A percentile compares a stretch with the other conserved stretches of the same genome.
These are phyloP conservation scores for Ceratocystis diversiconidia DNA, from an alignment of 2,329 filamentous ascomycete species.

Conservation along the genomic window DNA sequence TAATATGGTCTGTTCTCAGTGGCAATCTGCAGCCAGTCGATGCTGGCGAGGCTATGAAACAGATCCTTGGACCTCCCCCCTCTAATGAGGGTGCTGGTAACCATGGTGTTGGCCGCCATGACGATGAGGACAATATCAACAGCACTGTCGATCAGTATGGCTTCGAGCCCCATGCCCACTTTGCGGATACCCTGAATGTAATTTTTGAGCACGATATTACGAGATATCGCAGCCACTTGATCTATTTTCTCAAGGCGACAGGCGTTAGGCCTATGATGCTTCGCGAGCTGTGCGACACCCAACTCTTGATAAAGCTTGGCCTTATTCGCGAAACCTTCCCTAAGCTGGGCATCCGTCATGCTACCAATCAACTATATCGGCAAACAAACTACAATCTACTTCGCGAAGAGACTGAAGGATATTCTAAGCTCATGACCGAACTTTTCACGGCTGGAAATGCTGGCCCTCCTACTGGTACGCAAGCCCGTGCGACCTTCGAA, in stretches of 20 bases:
- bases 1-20: slow-evolving; percentile 62
- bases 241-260: slow-evolving; percentile 56
- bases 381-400: slow-evolving; percentile 95
- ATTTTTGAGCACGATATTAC: slow-evolving; percentile 56
- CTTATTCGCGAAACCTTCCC: slow-evolving; percentile 76
- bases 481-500: slow-evolving; percentile 76
- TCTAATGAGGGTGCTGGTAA: slow-evolving; percentile 30
- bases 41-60: slow-evolving; percentile 57
- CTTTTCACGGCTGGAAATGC: slow-evolving; percentile 77
- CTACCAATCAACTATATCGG: slow-evolving; percentile 84
- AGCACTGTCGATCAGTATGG: slow-evolving; percentile 31
- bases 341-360: slow-evolving; percentile 71
- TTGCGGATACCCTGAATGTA: slow-evolving; percentile 72
- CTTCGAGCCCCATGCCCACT: slow-evolving; percentile 53
- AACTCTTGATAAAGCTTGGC: slow-evolving; percentile 59
- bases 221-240: slow-evolving; percentile 38
- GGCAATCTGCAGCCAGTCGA: slow-evolving; percentile 51
- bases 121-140: no score
- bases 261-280: slow-evolving; percentile 57
- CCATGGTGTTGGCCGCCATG: no score
- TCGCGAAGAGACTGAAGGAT: slow-evolving; percentile 90
- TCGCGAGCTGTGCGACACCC: slow-evolving; percentile 69
- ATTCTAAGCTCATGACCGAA: slow-evolving; percentile 89
- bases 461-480: slow-evolving; percentile 56
- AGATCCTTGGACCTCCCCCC: slow-evolving; percentile 51